Percentiles rank a stretch among this genome's conserved stretches.
Conservation (phyloP, 371 early-diverging fungal genomes). For the Mortierella sp. region DNA sequence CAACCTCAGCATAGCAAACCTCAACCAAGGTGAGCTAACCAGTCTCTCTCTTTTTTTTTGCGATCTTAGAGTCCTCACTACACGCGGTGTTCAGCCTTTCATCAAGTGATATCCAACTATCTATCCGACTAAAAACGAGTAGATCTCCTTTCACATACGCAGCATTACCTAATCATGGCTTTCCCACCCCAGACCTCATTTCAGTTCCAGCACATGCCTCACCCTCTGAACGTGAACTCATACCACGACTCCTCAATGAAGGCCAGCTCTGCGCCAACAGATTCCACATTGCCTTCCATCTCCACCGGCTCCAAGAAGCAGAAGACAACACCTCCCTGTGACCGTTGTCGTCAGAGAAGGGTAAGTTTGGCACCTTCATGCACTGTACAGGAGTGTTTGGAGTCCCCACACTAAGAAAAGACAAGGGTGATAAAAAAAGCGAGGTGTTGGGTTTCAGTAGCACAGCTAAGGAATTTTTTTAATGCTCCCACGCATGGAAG, state of each 20-base stretch:
- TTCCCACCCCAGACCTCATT: slow-evolving; percentile 32
- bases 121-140: not conserved
- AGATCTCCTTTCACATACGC: not conserved
- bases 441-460: not conserved
- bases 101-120: not conserved
- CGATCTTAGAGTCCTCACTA: not conserved
- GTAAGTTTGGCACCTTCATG: too few relatives aligned
- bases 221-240: slow-evolving; percentile 1
- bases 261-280: slow-evolving; percentile 11
- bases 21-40: too few relatives aligned
- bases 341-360: slow-evolving; percentile 53
- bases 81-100: not conserved
- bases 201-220: slow-evolving; percentile 38
- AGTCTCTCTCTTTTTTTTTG: not conserved
- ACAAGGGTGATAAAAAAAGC: too few relatives aligned
- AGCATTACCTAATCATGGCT: slow-evolving; percentile 19
- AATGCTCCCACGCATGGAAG: too few relatives aligned
- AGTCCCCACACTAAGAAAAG: too few relatives aligned
- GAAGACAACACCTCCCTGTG: slow-evolving; percentile 51
- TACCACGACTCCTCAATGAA: slow-evolving; percentile 24
- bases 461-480: not conserved
- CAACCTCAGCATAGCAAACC: too few relatives aligned
- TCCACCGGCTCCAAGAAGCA: slow-evolving; percentile 39
- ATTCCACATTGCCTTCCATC: not conserved
- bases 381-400: too few relatives aligned